Evolutionary conservation across 2,329 filamentous ascomycete genomes (phyloP), one percentile per base, ranked within the genome.

Genomic region (Parastagonospora avenae): DNA sequence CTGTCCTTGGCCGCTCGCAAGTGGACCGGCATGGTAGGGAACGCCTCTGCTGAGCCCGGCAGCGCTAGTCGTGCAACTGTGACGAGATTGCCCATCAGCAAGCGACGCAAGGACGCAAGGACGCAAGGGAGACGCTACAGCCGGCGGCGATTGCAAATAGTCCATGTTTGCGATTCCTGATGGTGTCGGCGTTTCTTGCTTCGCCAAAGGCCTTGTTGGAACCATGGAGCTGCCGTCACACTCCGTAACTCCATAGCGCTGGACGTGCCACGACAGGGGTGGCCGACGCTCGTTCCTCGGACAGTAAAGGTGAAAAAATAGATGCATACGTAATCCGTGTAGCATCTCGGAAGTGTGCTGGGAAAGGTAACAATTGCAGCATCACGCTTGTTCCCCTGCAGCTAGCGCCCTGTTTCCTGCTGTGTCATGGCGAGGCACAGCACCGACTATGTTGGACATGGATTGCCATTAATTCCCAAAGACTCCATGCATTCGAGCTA

Each of bases 1-100:
- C 59, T 57, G 56, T 56, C 42, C 66, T 65, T 62, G 60, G 57
- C 59, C 39, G 43, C 42, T 48, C 48, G 16, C 27, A 15, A 38
- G 16, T 24, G 27, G 36, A 15, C 54, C 52, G 55, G 39, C 46
- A 50, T 54, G 44, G 52, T 53, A 54, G 48, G 41, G 49, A 50
- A 54, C 54, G 57, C 54, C 57, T 57, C 46, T 53, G 44, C 29
- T 55, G 50, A 58, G 55, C 51, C 57, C 58, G 46, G 50, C 56
- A 60, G 55, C 66, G 60, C 66, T 67, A 68, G 64, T 55, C 53
- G 65, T 70, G 67, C 59, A 62, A 70, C 63, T 51, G 59, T 64
- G 60, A 64, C 58, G 56, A 59, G 46, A 54, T 47, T 48, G 31
- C 56, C 60, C 59, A 52, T 55, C 28, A 41, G 58, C 46, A 50